A percentile compares a stretch with the other conserved stretches of the same genome.
Evolutionary conservation across 441 rosid genomes (phyloP).

Genomic region (Raphanus hybrid): DNA sequence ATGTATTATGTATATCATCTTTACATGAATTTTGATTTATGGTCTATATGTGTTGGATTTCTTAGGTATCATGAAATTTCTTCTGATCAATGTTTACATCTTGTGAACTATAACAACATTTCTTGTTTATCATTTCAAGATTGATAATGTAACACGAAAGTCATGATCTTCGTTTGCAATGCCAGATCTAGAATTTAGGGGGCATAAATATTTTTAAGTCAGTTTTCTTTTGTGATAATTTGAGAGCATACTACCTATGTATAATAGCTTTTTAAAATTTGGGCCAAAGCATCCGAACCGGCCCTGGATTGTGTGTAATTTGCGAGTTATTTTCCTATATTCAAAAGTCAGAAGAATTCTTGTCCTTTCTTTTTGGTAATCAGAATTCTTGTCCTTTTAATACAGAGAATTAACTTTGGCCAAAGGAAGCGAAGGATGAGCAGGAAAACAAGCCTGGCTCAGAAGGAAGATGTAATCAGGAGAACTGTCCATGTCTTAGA

Average conservation of each 20-base stretch:
- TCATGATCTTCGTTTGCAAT: background rate
- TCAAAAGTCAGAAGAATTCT: background rate
- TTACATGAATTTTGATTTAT: constrained; percentile 4
- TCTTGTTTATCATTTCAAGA: background rate
- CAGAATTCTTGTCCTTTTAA: too few species aligned
- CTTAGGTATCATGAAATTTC: background rate
- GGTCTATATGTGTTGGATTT: constrained; percentile 44
- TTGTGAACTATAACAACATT: background rate
- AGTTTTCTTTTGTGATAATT: background rate
- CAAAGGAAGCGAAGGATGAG: constrained; percentile 43
- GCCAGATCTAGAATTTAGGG: background rate
- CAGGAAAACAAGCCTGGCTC: constrained; percentile 62
- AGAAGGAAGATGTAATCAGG: constrained; percentile 69
- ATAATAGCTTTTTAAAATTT: too few species aligned
- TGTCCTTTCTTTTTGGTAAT: too few species aligned
- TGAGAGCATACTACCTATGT: background rate
- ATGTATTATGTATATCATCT: constrained; percentile 30
- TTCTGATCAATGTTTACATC: background rate
- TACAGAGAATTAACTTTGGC: too few species aligned
- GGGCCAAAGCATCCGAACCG: too few species aligned
- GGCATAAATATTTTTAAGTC: background rate
- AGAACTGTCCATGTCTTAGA: constrained; percentile 86
- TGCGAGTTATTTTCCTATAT: background rate
- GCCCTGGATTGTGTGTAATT: background rate
- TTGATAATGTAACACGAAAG: background rate